These are phyloP conservation scores for Solanum peruvianum DNA, from an alignment of 257 asterid species.

Conservation along the genomic window DNA sequence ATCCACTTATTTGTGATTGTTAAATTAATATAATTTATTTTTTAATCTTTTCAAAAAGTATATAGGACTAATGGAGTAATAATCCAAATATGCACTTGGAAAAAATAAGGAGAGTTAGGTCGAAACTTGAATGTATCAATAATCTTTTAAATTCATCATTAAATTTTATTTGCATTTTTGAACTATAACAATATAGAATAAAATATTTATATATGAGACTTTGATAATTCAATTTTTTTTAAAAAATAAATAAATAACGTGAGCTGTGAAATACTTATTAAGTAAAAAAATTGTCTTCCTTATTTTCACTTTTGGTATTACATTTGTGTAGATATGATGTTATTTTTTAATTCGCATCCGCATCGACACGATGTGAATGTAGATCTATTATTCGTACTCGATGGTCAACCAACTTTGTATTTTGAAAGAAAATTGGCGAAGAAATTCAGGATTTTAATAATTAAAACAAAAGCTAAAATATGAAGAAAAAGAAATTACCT, in stretches of 20 bases:
- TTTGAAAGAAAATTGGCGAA: background rate
- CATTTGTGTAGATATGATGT: background rate
- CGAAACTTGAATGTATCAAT: background rate
- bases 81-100: too few relatives aligned
- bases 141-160: background rate
- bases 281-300: background rate
- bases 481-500: background rate
- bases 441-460: background rate
- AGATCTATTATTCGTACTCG: background rate
- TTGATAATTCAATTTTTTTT: background rate
- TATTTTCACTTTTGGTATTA: background rate
- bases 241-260: background rate
- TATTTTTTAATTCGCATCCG: background rate
- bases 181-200: too few relatives aligned
- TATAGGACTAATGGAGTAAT: too few relatives aligned
- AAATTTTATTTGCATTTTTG: too few relatives aligned
- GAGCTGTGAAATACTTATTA: background rate
- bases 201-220: too few relatives aligned
- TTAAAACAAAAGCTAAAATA: background rate
- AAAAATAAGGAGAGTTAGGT: too few relatives aligned
- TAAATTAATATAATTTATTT: too few relatives aligned
- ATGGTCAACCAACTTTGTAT: background rate
- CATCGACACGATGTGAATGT: background rate
- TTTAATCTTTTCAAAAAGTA: too few relatives aligned
- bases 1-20: too few relatives aligned